A percentile compares a stretch with the other conserved stretches of the same genome.
phyloP scores from a whole-genome alignment of 2,329 filamentous ascomycete species.

The Trichoderma breve region DNA sequence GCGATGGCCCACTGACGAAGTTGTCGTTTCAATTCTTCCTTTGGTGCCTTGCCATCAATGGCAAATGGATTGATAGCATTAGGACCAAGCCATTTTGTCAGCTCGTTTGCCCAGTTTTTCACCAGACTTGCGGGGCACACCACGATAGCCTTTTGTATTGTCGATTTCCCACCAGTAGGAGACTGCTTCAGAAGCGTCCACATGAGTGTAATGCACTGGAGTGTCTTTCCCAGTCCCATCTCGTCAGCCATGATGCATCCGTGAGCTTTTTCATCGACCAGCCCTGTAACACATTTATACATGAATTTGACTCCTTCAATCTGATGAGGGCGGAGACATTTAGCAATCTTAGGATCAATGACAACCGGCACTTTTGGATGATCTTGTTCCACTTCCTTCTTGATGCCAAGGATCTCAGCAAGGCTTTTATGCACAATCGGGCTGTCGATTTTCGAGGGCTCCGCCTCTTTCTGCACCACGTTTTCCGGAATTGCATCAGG shows the following conservation, averaged over 20 bases:
- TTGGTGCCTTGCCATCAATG: constrained; percentile 93
- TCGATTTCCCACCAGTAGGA: constrained; percentile 87
- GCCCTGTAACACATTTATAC: constrained; percentile 90
- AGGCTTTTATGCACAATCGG: constrained; percentile 92
- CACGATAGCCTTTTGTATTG: constrained; percentile 95
- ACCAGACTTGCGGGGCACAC: constrained; percentile 96
- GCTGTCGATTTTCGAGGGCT: constrained; percentile 58
- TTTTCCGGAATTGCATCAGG: constrained; percentile 44
- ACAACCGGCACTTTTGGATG: constrained; percentile 93
- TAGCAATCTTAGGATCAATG: constrained; percentile 85
- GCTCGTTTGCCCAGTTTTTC: constrained; percentile 95
- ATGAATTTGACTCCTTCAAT: constrained; percentile 98
- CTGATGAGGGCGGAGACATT: constrained; percentile 92
- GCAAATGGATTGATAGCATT: constrained; percentile 92
- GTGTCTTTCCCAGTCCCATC: constrained; percentile 95
- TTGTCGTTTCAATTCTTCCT: constrained; percentile 87
- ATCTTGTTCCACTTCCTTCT: constrained; percentile 79
- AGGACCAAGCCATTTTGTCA: constrained; percentile 92
- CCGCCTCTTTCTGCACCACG: constrained; percentile 25
- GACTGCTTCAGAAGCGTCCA: constrained; percentile 97
- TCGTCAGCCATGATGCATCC: constrained; percentile 99
- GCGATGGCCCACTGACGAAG: constrained; percentile 93
- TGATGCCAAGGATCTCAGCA: constrained; percentile 90
- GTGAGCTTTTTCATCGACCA: constrained; percentile 90
- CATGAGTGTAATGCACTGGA: constrained; percentile 94